These are phyloP conservation scores for Bertia moriformis DNA, from an alignment of 2,329 filamentous ascomycete genomes.

Conservation along the genomic window DNA sequence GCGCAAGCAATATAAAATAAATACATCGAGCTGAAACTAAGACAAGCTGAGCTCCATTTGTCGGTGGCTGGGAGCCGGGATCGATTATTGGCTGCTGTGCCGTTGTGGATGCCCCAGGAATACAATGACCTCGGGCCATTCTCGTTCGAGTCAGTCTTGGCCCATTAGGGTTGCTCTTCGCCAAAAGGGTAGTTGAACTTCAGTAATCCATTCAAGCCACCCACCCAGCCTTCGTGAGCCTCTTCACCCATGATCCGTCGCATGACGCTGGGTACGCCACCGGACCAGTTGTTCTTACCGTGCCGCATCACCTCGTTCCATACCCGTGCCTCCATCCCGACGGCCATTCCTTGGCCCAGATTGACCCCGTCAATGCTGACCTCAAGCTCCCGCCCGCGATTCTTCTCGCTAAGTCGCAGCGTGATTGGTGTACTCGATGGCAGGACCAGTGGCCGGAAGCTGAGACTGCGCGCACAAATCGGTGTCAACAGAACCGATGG, in stretches of 20 bases:
- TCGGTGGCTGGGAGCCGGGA: no score
- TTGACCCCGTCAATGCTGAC: conserved; percentile 38
- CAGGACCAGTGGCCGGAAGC: conserved; percentile 55
- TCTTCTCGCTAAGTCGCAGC: conserved; percentile 46
- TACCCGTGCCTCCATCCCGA: conserved; percentile 49
- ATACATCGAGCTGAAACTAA: no score
- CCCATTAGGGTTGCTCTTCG: no score
- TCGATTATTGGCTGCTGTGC: no score
- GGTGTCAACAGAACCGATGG: conserved; percentile 54
- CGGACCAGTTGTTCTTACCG: conserved; percentile 21
- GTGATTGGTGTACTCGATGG: conserved; percentile 54
- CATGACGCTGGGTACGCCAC: conserved; percentile 60
- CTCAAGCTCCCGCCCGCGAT: conserved; percentile 36
- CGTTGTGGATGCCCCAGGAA: no score
- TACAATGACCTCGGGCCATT: no score
- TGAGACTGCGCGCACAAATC: conserved; percentile 56
- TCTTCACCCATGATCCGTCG: conserved; percentile 18
- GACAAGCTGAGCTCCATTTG: no score
- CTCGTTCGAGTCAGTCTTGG: no score
- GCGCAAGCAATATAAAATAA: no score
- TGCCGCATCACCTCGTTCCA: conserved; percentile 44
- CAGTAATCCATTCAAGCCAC: conserved; percentile 55
- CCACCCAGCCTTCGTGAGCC: conserved; percentile 59
- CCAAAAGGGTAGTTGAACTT: conserved; percentile 71
- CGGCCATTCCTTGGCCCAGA: conserved; percentile 30